Conservation (phyloP, 1,284 basidiomycete species). For the Fomitopsis pinicola region DNA sequence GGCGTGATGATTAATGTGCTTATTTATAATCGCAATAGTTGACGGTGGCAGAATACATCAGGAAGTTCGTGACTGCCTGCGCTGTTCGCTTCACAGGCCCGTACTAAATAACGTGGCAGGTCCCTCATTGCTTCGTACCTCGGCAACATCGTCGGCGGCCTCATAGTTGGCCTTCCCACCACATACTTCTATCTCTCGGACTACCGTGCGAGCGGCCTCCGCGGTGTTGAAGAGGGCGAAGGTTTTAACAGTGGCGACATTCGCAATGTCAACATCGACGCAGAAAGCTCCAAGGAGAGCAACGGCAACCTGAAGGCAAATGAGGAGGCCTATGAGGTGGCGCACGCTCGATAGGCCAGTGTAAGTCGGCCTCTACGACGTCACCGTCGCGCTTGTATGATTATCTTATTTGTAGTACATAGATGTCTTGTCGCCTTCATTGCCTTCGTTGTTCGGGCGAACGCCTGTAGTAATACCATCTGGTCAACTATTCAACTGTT, state of each 20-base stretch:
- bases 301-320: slow-evolving; percentile 6
- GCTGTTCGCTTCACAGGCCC: not conserved
- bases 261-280: not conserved
- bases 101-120: slow-evolving; percentile 26
- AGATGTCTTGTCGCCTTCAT: not conserved
- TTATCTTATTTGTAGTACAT: not conserved
- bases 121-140: slow-evolving; percentile 65
- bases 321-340: slow-evolving; percentile 9
- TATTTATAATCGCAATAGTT: slow-evolving; percentile 32
- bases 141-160: slow-evolving; percentile 67
- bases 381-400: not conserved
- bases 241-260: slow-evolving; percentile 9
- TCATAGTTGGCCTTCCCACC: slow-evolving; percentile 59
- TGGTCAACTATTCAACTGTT: too few species aligned
- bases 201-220: slow-evolving; percentile 31
- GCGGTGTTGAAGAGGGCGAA: slow-evolving; percentile 36
- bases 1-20: not conserved
- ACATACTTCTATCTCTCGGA: slow-evolving; percentile 59
- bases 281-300: slow-evolving; percentile 3
- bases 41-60: slow-evolving; percentile 57
- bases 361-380: not conserved
- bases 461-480: not conserved
- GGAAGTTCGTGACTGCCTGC: slow-evolving; percentile 44
- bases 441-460: not conserved
- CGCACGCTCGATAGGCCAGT: not conserved